Base-by-base conservation (phyloP, 1,284 basidiomycete species). In the Afroboletus lepidellus region DNA sequence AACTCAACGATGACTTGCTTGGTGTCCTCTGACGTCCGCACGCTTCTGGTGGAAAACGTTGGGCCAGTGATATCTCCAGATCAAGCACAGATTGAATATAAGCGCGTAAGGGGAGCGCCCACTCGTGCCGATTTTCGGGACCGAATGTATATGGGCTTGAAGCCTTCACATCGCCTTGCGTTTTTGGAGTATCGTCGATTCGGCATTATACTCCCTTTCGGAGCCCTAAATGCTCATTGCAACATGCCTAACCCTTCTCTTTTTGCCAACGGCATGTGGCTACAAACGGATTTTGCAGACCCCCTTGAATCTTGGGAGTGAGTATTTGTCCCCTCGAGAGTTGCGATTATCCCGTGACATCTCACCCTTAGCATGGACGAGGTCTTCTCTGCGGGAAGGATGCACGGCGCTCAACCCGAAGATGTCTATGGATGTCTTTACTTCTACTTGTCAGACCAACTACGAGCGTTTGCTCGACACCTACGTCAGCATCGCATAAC, bases 341-440 rank as follows among this genome's bases (percentile, higher is more conserved):
- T 18, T 11, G 16, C n/a, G 32, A 32, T n/a, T 1, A 44, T 46
- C 8, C 2, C 38, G 3, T 67, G 21, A 61, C 44, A 8, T 8
- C 2, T 32, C 7, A n/a, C 41, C 29, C 5, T 50, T 37, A 58
- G 61, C 29, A 0, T 50, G 30, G 51, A 65, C 23, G n/a, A 46
- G 11, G 61, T 75, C 29, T 54, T 77, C 13, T 32, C 53, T 41
- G 59, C 62, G 0, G 75, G 75, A 36, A 66, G 60, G 50, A 60
- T 57, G 0, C 67, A 72, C 16, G 74, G 74, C 9, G 70, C 68
- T 5, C 64, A 63, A 13, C 53, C 64, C 0, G 74, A 70, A 48
- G 77, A 78, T 56, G 61, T 78, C 32, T 76, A 74, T 44, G 77
- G 77, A 2, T 77, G 76, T 48, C 69, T 79, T 23, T 78, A 76